Base-by-base conservation (phyloP, 352 stramenopile species). In the Phytophthora tentaculata region DNA sequence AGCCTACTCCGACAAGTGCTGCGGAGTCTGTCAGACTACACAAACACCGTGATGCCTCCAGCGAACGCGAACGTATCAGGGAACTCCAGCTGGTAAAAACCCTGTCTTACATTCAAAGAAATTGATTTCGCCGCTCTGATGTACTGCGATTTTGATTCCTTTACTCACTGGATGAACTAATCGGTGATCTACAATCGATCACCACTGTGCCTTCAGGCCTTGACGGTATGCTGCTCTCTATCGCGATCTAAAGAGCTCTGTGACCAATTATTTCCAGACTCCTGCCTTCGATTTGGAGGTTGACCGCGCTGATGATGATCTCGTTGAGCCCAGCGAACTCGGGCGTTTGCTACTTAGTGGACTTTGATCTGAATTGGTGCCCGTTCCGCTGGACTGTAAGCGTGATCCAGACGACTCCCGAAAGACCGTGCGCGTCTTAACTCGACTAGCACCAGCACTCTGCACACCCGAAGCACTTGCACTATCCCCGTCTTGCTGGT, bases 1-100 rank as follows among this genome's bases (percentile, higher is more conserved):
- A 76, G 69, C 2, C 61, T 95, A 22, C 76, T 96, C 35, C 65
- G 55, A 17, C 82, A 89, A 80, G 84, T 96, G 41, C 73, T 96
- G 43, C 64, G 80, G 52, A 88, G 79, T 32, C 51, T 90, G 56
- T 73, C 84, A 19, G 72, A 80, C 20, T 78, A 76, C 47, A 77
- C 75, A 35, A 71, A 80, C 32, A 68, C 61, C 12, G 22, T 26
- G 19, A 67, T 75, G 13, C 29, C 61, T 53, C 32, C 20, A 8
- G 47, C 37, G 23, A 60, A 17, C 35, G 13, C 65, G 26, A 64
- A 69, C n/a, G 23, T 56, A 63, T 68, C 62, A 35, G 48, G 39
- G 26, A 61, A 44, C 39, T 24, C 28, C 22, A 48, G 41, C 24
- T 48, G n/a, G 24, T 48, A 6, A 43, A 48, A 48, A 13, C 41